Evolutionary conservation across 139 green algal genomes (phyloP).

Genomic region (Micractinium conductrix): DNA sequence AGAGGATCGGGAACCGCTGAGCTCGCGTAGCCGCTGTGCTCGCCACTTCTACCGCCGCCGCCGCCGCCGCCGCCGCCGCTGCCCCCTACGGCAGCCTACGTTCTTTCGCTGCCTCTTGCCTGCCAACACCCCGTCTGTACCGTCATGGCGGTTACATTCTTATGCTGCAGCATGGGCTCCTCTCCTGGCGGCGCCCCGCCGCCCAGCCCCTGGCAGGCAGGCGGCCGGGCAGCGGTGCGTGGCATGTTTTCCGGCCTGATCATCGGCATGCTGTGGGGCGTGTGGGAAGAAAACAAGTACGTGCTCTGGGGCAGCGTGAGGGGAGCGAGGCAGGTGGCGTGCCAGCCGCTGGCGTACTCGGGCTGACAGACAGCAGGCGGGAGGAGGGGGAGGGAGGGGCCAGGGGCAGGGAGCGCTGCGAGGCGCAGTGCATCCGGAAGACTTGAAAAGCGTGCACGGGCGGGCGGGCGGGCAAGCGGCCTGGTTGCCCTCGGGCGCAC

Average conservation of each 20-base stretch:
- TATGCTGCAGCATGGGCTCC: neutral
- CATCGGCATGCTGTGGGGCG: slow-evolving; percentile 13
- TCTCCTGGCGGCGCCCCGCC: neutral
- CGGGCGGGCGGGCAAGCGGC: too few species aligned
- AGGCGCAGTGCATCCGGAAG: neutral
- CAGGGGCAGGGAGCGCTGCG: neutral
- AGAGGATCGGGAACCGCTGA: too few species aligned
- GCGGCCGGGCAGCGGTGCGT: too few species aligned
- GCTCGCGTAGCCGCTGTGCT: neutral
- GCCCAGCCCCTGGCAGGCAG: neutral
- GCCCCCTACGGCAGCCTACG: neutral
- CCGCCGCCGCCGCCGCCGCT: neutral
- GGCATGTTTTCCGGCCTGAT: slow-evolving; percentile 14
- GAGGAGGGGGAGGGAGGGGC: too few species aligned
- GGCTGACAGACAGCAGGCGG: too few species aligned
- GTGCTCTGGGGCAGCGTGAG: neutral
- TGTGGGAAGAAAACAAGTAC: slow-evolving; percentile 11
- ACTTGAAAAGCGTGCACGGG: neutral
- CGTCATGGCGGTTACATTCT: neutral
- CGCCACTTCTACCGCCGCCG: neutral
- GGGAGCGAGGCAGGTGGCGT: neutral
- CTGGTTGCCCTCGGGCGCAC: neutral
- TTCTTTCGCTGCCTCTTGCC: neutral
- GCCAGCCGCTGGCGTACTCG: neutral
- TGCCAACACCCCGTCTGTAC: too few species aligned